Base-by-base conservation (phyloP, 2,329 filamentous ascomycete species). In the Knufia petricola region DNA sequence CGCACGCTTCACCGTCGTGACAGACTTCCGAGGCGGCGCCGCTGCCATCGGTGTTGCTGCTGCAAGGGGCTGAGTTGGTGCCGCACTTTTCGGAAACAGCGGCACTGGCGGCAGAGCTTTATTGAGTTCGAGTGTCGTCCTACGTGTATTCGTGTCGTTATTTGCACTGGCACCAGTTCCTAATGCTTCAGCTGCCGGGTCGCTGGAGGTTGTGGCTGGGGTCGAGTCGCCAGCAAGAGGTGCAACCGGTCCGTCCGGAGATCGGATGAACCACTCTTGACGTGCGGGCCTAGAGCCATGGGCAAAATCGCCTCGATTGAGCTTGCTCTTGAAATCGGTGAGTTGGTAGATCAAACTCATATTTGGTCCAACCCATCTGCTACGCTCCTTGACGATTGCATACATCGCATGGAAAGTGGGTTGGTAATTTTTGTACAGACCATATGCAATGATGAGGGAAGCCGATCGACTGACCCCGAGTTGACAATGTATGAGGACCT, bases 281-380 rank as follows among this genome's bases (percentile, higher is more conserved):
- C 49, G 40, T 20, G 55, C 51, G 12, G 44, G 37, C 37, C 50
- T 50, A 19, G 28, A 13, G 20, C 26, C 20, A 15, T 40, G 12
- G 4, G 50, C 46, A 59, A 60, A 55, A 55, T 56, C 61, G 59
- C 43, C 66, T 60, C 49, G 63, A 48, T 51, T 48, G 30, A 71
- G 54, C 36, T 65, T 65, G 12, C 64, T 61, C 47, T 78, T 71
- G 59, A 82, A 82, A 60, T 82, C 79, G 24, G 79, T 79, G 41
- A 82, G 67, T 59, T 82, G 79, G 69, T 82, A 82, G 60, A 82
- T 82, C 49, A 82, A 66, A 55, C 79, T 81, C 79, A 82, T 82
- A 61, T 82, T 82, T 1, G 79, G 79, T 1, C 79, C 78, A 38
- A 82, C 81, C 79, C 79, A 82, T 60, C 76, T 77, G 66, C 79